Evolutionary conservation across 305 asterid species (phyloP).

Genomic region (Plantago lanceolata): DNA sequence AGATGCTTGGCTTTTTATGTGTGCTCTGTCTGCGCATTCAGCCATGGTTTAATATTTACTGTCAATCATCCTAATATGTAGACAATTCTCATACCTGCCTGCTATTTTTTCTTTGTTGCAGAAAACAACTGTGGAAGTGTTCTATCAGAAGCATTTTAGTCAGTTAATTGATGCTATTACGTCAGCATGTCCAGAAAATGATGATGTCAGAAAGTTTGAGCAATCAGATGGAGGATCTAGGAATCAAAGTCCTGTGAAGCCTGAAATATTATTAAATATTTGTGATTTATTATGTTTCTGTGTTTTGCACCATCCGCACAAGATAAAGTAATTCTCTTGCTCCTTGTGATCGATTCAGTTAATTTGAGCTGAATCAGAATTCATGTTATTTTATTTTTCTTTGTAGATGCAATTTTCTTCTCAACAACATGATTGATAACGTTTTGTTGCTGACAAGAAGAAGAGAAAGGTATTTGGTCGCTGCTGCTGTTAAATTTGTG

Average conservation of each 20-base stretch:
- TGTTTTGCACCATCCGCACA: slow-evolving; percentile 83
- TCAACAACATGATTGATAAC: slow-evolving; percentile 76
- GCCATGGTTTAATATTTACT: too few species aligned
- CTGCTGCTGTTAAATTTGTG: slow-evolving; percentile 87
- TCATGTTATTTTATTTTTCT: slow-evolving; percentile 14
- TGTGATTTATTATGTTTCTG: slow-evolving; percentile 97
- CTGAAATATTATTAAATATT: slow-evolving; percentile 80
- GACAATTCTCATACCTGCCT: slow-evolving; percentile 2
- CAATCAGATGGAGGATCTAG: slow-evolving; percentile 41
- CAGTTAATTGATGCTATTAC: slow-evolving; percentile 75
- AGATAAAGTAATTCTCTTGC: slow-evolving; percentile 67
- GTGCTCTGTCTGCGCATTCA: too few species aligned
- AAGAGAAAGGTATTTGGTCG: slow-evolving; percentile 84
- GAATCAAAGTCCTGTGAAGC: slow-evolving; percentile 55
- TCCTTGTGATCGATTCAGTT: slow-evolving; percentile 23
- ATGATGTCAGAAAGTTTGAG: slow-evolving; percentile 32
- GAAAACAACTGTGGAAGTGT: slow-evolving; percentile 57
- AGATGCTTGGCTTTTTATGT: too few species aligned
- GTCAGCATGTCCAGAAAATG: slow-evolving; percentile 54
- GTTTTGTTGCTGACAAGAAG: slow-evolving; percentile 77
- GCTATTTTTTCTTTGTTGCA: slow-evolving; percentile 42
- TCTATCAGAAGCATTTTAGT: slow-evolving; percentile 87
- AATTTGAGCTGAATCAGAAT: slow-evolving; percentile 13
- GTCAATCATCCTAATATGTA: neutral
- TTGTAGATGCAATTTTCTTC: slow-evolving; percentile 86